Conservation (phyloP, 2,329 filamentous ascomycete genomes). For the Paecilomyces fulvus region DNA sequence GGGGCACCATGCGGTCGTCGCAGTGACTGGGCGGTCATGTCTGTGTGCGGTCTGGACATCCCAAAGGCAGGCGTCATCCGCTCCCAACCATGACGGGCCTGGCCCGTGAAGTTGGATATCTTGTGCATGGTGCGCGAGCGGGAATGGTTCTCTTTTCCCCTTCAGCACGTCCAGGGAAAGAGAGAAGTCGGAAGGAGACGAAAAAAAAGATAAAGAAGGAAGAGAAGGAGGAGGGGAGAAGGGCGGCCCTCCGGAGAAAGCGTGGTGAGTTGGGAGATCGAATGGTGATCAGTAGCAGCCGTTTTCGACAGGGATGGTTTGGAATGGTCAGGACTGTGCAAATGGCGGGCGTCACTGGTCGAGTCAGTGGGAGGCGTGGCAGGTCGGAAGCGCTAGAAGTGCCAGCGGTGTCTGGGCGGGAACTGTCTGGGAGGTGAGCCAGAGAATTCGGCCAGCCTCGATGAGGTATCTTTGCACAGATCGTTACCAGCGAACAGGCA, state of each 20-base stretch:
- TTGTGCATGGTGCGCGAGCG: conserved; percentile 50
- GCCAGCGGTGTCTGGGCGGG: conserved; percentile 2
- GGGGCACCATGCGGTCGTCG: conserved; percentile 46
- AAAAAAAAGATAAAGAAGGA: conserved; percentile 4
- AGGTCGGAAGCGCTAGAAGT: conserved; percentile 1
- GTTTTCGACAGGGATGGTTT: conserved; percentile 24
- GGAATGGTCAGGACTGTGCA: conserved; percentile 9
- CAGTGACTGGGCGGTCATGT: conserved; percentile 45
- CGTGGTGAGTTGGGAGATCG: not conserved
- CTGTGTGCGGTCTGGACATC: conserved; percentile 52
- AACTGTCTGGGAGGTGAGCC: not conserved
- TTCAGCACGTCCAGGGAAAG: conserved; percentile 24
- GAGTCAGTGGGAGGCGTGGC: not conserved
- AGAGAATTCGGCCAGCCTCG: not conserved
- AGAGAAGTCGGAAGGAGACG: conserved; percentile 8
- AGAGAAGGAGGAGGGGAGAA: not conserved
- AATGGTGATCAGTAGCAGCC: conserved; percentile 6
- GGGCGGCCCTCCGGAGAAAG: not conserved
- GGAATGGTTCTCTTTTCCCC: conserved; percentile 25
- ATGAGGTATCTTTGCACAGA: not conserved
- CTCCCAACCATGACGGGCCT: conserved; percentile 60
- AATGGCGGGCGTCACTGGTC: not conserved
- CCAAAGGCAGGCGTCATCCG: conserved; percentile 59
- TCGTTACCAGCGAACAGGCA: not conserved
- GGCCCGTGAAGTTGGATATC: conserved; percentile 59